phyloP scores from a whole-genome alignment of 192 early-diverging fungal species.

The Coemansia sp. region DNA sequence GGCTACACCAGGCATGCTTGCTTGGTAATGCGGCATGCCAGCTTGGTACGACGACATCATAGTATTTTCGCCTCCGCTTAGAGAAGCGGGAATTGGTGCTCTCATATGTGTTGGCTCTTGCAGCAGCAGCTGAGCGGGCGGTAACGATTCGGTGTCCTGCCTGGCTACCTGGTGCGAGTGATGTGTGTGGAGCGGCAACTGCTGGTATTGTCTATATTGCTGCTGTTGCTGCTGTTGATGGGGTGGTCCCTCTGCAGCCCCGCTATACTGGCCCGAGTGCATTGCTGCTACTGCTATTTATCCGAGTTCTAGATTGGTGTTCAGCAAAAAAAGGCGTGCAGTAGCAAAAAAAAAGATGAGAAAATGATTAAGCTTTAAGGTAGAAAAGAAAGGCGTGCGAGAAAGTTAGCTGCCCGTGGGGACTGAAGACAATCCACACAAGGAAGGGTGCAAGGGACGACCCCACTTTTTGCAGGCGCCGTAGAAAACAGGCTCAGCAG shows the following conservation, averaged over 20 bases:
- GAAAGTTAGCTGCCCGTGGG: neutral
- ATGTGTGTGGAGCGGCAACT: neutral
- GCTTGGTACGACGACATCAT: neutral
- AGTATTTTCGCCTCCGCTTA: neutral
- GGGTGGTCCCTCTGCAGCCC: constrained; percentile 3
- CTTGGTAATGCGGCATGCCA: neutral
- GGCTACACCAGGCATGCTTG: neutral
- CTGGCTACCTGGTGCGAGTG: constrained; percentile 1
- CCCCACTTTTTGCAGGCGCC: neutral
- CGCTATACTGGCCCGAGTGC: constrained; percentile 11
- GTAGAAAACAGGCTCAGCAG: neutral
- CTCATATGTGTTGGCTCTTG: neutral
- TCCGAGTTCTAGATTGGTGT: neutral
- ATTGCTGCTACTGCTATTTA: constrained; percentile 8
- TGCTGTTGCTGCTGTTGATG: constrained; percentile 9
- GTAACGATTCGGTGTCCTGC: neutral
- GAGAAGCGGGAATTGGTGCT: neutral
- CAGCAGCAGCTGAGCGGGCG: neutral
- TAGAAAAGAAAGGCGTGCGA: constrained; percentile 5
- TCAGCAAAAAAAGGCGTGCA: neutral
- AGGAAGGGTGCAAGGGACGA: neutral
- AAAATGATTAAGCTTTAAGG: neutral
- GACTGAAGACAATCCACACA: neutral
- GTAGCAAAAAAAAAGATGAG: neutral
- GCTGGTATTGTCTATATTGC: constrained; percentile 5